Base-by-base conservation (phyloP, 148 eudicot species). In the Nyssa sinensis region DNA sequence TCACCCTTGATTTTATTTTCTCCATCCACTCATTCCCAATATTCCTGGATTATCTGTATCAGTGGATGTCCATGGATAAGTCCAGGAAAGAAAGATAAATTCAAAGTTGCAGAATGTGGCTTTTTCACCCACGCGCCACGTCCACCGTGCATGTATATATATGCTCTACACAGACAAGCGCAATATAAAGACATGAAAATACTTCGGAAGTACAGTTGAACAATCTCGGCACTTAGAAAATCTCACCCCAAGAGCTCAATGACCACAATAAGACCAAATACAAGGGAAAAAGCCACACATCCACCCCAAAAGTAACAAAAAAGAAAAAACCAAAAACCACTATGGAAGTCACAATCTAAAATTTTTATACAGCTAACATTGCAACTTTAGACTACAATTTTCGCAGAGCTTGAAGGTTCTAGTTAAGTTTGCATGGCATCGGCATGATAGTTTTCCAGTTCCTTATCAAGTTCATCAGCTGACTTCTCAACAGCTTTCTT, bases 381-480 rank as follows among this genome's bases (percentile, higher is more conserved):
- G 27, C 39, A 66, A 75, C 73, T 58, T 31, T 17, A 12, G 31
- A 44, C 64, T 24, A 17, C 37, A 55, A 55, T 44, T 7, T 16
- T 34, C 24, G n/a, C 31, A 62, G 5, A 58, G 32, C 5, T 27
- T 13, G 65, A 2, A 35, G 28, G 0, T 51, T 4, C 30, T n/a
- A 35, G n/a, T 77, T 33, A 89, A 27, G 79, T 83, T 70, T 93
- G 88, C 96, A 90, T 95, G 16, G 91, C 89, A 66, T 85, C 91
- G 34, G 96, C 86, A 69, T 95, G 98, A 74, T 95, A 95, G 24
- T 17, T 85, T 47, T 95, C 97, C 29, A 95, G 74, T 62, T 95
- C 99, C 84, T 92, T 90, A 80, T 95, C 99, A 55, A 95, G 94
- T 8, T 90, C 87, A 76, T 88, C 94, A 19, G 96, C 97, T 8